A percentile compares a stretch with the other conserved stretches of the same genome.
These are phyloP conservation scores for Ambrosia trifida DNA, from an alignment of 129 eudicot genomes.

Conservation along the genomic window DNA sequence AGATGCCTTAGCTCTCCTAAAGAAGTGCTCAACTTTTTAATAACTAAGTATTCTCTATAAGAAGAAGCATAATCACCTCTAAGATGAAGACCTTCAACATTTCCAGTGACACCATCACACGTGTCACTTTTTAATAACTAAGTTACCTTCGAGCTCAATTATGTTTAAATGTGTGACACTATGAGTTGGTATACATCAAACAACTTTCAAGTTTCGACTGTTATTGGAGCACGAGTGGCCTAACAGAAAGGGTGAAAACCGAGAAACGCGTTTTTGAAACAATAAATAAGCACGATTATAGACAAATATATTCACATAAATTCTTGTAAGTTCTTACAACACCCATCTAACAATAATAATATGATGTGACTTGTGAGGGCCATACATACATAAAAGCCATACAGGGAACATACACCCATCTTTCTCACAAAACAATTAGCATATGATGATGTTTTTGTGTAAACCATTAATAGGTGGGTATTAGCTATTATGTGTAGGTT, in stretches of 20 bases:
- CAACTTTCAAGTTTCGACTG: background rate
- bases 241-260: background rate
- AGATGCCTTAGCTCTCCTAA: too few species aligned
- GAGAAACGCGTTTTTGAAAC: background rate
- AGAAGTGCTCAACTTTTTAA: too few species aligned
- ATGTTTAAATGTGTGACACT: background rate
- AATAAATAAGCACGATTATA: background rate
- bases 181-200: background rate
- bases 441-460: conserved; percentile 26
- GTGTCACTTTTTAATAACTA: too few species aligned
- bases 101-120: too few species aligned
- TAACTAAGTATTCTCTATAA: too few species aligned
- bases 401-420: background rate
- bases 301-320: conserved; percentile 5
- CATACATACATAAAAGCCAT: too few species aligned
- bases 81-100: too few species aligned
- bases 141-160: background rate
- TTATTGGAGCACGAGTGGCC: background rate
- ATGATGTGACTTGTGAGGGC: too few species aligned
- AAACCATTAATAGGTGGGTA: conserved; percentile 19
- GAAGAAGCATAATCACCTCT: too few species aligned
- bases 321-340: conserved; percentile 26
- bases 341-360: conserved; percentile 1
- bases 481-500: conserved; percentile 1
- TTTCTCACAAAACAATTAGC: conserved; percentile 20